Evolutionary conservation across 139 green algal species (phyloP), one percentile per base, ranked within the genome.

Genomic region (Mychonastes homosphaera): DNA sequence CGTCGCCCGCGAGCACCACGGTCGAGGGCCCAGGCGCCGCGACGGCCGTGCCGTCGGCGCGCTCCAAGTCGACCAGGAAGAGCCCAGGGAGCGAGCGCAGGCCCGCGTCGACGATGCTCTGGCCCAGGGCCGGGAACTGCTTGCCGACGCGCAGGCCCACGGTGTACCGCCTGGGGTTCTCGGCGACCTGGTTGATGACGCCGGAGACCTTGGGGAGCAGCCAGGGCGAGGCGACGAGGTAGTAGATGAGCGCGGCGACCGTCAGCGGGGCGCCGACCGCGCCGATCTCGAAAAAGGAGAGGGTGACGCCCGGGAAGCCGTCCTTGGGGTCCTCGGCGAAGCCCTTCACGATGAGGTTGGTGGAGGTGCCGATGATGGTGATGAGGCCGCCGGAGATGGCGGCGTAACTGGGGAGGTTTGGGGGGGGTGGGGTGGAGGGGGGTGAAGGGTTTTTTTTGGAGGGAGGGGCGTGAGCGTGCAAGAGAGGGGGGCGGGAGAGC

Each of bases 351-450:
- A 84, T 64, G 19, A 84, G 68, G 57, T 84, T 84, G 21, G 76
- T 84, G 39, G 56, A 71, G n/a, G 73, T 74, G 18, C 76, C 76
- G 24, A 84, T 84, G 34, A 84, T 55, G 3, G 76, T 84, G 49
- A 59, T 43, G 18, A 70, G 79, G 9, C 76, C 76, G 18, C 76
- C 76, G 23, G 79, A 62, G 4, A 81, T 74, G n/a, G 59, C 62
- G n/a, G 69, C 65, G 38, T 70, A 81, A n/a, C n/a, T n/a, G n/a
- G n/a, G 30, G 65, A 74, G 13, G n/a, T n/a, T n/a, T n/a, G n/a
- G n/a, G n/a, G n/a, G n/a, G n/a, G n/a, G n/a, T n/a, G n/a, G n/a
- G n/a, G n/a, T n/a, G n/a, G n/a, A n/a, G n/a, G n/a, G n/a, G n/a
- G n/a, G n/a, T n/a, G n/a, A n/a, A n/a, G n/a, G n/a, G n/a, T n/a